These are phyloP conservation scores for Phytophthora macrochlamydospora DNA, from an alignment of 352 stramenopile genomes.

Conservation along the genomic window DNA sequence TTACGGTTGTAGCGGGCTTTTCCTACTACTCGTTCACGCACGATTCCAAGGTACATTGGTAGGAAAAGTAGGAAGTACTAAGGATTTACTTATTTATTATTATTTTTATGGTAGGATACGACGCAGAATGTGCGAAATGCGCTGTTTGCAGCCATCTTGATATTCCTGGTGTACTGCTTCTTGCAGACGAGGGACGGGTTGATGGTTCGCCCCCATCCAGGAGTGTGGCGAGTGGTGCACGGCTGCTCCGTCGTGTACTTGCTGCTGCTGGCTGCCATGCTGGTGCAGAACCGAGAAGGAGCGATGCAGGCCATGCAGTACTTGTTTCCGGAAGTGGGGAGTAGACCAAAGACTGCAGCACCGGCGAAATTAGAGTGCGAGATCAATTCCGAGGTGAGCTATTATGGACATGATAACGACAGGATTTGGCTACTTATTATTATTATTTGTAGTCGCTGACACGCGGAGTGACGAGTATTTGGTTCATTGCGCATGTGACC, in stretches of 20 bases:
- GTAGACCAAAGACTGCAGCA: conserved; percentile 34
- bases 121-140: conserved; percentile 70
- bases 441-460: conserved; percentile 48
- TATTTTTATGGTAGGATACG: conserved; percentile 39
- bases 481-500: conserved; percentile 86
- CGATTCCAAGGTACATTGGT: conserved; percentile 50
- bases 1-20: conserved; percentile 57
- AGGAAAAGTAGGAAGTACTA: no score
- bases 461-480: conserved; percentile 79
- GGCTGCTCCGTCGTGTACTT: conserved; percentile 81
- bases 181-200: conserved; percentile 80
- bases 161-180: conserved; percentile 89
- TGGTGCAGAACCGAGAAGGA: conserved; percentile 71
- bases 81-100: background rate
- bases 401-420: background rate
- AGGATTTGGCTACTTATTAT: conserved; percentile 1
- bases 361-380: conserved; percentile 55
- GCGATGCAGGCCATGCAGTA: conserved; percentile 73
- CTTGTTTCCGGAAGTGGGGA: conserved; percentile 76
- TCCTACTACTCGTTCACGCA: conserved; percentile 87
- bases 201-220: conserved; percentile 78
- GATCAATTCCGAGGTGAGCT: conserved; percentile 55
- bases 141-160: conserved; percentile 63
- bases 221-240: conserved; percentile 81
- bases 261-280: conserved; percentile 65